Base-by-base conservation (phyloP, 176 grass and related monocot species). In the Juncus effusus region DNA sequence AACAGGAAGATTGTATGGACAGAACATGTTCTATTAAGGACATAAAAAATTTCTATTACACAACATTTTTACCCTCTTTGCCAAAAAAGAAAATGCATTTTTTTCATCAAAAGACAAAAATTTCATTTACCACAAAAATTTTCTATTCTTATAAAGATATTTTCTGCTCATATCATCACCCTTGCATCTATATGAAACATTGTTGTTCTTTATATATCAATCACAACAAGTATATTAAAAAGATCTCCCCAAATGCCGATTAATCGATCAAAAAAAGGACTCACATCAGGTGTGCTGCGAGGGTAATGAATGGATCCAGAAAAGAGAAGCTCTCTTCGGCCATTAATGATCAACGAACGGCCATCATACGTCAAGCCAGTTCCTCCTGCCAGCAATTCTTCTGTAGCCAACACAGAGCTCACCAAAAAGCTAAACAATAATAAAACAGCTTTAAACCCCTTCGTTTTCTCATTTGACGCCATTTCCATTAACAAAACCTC, bases 241-340 rank as follows among this genome's bases (percentile, higher is more conserved):
- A 35, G 16, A 6, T 40, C 37, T n/a, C 14, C 10, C 13, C 13
- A 54, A 11, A 40, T 7, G 44, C 8, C 37, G 57, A 59, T 13
- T 47, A 47, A 47, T 47, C 4, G 4, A 9, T 45, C 7, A 47
- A 6, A 47, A 47, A 47, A 47, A 63, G 45, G 6, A 42, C 10
- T 14, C 59, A 84, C 61, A 8, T 80, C 77, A 3, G 79, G 71
- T 3, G 82, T 85, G 82, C 92, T 96, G 14, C 87, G 73, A 16
- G 87, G 82, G 76, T 91, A 96, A 70, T 96, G 92, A 70, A 96
- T 88, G 38, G 87, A 88, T 0, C 92, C 92, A 6, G 84, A 88
- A 65, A 91, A 96, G 79, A 96, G 70, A 14, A 91, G 40, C 77
- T 86, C 68, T 38, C 92, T 83, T 62, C 40, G 73, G 56, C 92